Percentiles rank a stretch among this genome's conserved stretches.
These are phyloP conservation scores for Triglochin maritima DNA, from an alignment of 106 monocot genomes.

Conservation along the genomic window DNA sequence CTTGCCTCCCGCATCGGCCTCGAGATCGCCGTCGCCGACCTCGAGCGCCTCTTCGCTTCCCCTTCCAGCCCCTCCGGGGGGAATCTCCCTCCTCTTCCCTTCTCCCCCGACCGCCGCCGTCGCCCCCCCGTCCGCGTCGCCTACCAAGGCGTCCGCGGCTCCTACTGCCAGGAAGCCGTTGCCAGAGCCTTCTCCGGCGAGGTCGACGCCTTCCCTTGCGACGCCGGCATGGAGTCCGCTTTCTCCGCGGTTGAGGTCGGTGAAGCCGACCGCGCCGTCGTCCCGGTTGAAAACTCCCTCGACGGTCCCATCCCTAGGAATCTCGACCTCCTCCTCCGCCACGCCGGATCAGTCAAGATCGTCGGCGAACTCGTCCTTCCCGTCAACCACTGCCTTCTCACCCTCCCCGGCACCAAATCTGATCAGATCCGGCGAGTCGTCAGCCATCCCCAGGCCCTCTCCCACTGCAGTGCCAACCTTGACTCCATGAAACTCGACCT, in stretches of 20 bases:
- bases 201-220: constrained; percentile 22
- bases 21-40: constrained; percentile 29
- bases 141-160: constrained; percentile 52
- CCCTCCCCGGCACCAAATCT: constrained; percentile 6
- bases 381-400: constrained; percentile 61
- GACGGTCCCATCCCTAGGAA: constrained; percentile 60
- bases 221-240: constrained; percentile 38
- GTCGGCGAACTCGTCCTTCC: constrained; percentile 54
- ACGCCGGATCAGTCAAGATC: constrained; percentile 28
- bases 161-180: constrained; percentile 74
- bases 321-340: constrained; percentile 58
- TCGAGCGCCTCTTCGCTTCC: constrained; percentile 35
- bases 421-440: constrained; percentile 35
- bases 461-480: constrained; percentile 35
- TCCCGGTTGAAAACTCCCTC: constrained; percentile 62
- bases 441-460: constrained; percentile 58
- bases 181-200: constrained; percentile 22
- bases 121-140: constrained; percentile 42
- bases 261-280: constrained; percentile 53
- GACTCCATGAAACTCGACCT: constrained; percentile 17
- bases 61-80: constrained; percentile 3
- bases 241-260: constrained; percentile 37
- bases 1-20: constrained; percentile 28
- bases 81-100: constrained; percentile 1
- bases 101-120: constrained; percentile 1